phyloP scores from a whole-genome alignment of 768 basidiomycete species.

The Clathrus columnatus region DNA sequence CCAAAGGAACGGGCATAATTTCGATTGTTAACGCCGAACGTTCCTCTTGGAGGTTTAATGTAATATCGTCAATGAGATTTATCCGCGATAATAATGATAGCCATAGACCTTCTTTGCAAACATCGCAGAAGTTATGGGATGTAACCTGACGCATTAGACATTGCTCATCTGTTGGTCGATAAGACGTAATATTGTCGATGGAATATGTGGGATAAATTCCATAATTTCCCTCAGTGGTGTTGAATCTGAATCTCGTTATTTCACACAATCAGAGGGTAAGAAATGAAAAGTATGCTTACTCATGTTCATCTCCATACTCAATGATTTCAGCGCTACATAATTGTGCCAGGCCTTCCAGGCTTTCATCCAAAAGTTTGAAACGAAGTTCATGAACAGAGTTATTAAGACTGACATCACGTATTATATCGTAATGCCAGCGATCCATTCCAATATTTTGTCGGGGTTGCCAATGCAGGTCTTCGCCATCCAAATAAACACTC shows the following conservation, averaged over 20 bases:
- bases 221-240: conserved; percentile 46
- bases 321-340: conserved; percentile 69
- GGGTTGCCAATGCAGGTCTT: conserved; percentile 51
- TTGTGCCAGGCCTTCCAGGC: conserved; percentile 49
- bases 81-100: conserved; percentile 49
- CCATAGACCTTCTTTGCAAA: conserved; percentile 71
- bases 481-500: conserved; percentile 50
- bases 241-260: conserved; percentile 39
- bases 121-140: conserved; percentile 64
- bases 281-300: conserved; percentile 33
- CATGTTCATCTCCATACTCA: conserved; percentile 56
- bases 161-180: conserved; percentile 76
- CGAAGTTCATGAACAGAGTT: conserved; percentile 48
- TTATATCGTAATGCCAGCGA: conserved; percentile 68
- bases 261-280: background rate
- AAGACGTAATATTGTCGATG: conserved; percentile 52
- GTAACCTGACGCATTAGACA: conserved; percentile 74
- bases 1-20: conserved; percentile 52
- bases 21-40: conserved; percentile 27
- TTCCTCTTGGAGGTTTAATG: conserved; percentile 8
- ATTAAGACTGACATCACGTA: conserved; percentile 30
- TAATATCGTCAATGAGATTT: conserved; percentile 50
- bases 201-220: conserved; percentile 73
- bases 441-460: conserved; percentile 51
- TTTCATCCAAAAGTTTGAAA: conserved; percentile 45